phyloP scores from a whole-genome alignment of 495 filamentous ascomycete genomes.

The Letharia columbiana region DNA sequence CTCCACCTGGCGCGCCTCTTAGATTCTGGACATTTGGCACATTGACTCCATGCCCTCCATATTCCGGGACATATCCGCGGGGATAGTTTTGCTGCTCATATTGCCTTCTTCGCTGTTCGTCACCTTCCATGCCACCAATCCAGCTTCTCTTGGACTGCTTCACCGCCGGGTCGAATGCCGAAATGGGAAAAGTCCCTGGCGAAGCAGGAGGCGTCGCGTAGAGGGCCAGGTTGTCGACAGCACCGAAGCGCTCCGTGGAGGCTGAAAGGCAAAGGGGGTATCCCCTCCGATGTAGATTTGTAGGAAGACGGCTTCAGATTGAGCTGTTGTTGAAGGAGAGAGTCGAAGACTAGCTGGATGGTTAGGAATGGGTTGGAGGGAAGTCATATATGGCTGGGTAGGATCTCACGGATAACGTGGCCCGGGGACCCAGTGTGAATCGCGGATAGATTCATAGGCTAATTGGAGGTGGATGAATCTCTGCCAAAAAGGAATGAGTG shows the following conservation, averaged over 20 bases:
- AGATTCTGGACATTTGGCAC: constrained; percentile 10
- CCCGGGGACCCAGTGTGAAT: constrained; percentile 8
- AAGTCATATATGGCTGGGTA: background rate
- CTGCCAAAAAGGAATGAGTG: constrained; percentile 5
- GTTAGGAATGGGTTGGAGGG: background rate
- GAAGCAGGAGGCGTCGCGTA: constrained; percentile 50
- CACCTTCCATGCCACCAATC: constrained; percentile 62
- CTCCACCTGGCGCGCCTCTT: constrained; percentile 7
- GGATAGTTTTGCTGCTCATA: constrained; percentile 49
- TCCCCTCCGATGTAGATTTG: background rate
- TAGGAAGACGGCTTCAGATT: background rate
- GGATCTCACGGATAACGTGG: constrained; percentile 8
- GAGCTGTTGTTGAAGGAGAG: background rate
- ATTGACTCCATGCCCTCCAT: constrained; percentile 10
- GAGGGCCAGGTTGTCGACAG: constrained; percentile 49
- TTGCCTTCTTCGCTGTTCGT: constrained; percentile 57
- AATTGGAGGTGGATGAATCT: background rate
- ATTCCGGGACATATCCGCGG: constrained; percentile 19
- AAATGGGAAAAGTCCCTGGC: constrained; percentile 48
- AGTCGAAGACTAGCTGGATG: background rate
- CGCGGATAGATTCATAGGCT: constrained; percentile 13
- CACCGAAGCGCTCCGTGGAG: constrained; percentile 5
- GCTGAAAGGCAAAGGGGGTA: background rate
- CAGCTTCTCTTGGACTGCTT: constrained; percentile 36
- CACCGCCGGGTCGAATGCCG: constrained; percentile 36